A percentile compares a stretch with the other conserved stretches of the same genome.
phyloP scores from a whole-genome alignment of 495 filamentous ascomycete genomes.

The Chaetomium tenue region DNA sequence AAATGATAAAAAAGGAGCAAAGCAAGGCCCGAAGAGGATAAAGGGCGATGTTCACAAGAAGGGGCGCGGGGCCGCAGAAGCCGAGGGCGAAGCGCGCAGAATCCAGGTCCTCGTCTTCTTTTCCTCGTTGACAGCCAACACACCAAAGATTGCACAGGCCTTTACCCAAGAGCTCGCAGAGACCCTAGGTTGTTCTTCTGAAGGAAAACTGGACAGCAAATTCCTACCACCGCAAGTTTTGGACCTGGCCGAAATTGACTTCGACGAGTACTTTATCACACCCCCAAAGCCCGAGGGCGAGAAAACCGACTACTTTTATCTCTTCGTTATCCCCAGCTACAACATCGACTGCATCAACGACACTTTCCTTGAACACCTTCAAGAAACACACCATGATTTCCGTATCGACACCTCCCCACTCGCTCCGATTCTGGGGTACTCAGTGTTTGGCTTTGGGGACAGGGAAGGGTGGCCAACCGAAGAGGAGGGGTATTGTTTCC shows the following conservation, averaged over 20 bases:
- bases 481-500: slow-evolving; percentile 85
- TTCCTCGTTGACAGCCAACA: slow-evolving; percentile 78
- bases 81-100: slow-evolving; percentile 31
- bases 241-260: slow-evolving; percentile 80
- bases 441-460: slow-evolving; percentile 92
- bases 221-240: slow-evolving; percentile 64
- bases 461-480: slow-evolving; percentile 86
- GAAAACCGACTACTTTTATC: slow-evolving; percentile 66
- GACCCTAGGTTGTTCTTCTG: slow-evolving; percentile 28
- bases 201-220: slow-evolving; percentile 23
- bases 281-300: slow-evolving; percentile 48
- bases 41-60: slow-evolving; percentile 47
- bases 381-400: slow-evolving; percentile 94
- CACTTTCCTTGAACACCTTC: slow-evolving; percentile 75
- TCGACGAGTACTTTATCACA: slow-evolving; percentile 84
- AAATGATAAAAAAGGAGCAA: slow-evolving; percentile 16
- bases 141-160: slow-evolving; percentile 62
- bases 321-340: slow-evolving; percentile 80
- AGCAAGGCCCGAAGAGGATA: slow-evolving; percentile 48
- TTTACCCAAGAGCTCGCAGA: slow-evolving; percentile 54
- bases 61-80: slow-evolving; percentile 24
- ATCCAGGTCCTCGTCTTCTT: slow-evolving; percentile 85
- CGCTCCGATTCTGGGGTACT: slow-evolving; percentile 73
- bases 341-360: slow-evolving; percentile 88
- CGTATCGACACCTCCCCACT: slow-evolving; percentile 87